Conservation (phyloP, 345 rosid species). For the Populus tremula region DNA sequence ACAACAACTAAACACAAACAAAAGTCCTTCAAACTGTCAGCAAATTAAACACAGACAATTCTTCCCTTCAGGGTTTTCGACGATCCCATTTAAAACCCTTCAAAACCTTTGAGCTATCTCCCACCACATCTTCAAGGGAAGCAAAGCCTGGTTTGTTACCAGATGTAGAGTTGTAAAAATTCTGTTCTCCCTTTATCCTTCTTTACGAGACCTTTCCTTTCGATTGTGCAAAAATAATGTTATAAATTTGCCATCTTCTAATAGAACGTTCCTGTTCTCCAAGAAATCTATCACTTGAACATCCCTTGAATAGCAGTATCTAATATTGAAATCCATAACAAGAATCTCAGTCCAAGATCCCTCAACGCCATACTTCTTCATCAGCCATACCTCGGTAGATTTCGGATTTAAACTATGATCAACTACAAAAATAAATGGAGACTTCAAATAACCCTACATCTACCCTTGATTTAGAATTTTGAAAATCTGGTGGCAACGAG, state of each 20-base stretch:
- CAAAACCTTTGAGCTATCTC: background rate
- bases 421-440: background rate
- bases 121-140: background rate
- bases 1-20: too few relatives aligned
- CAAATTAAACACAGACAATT: too few relatives aligned
- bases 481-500: background rate
- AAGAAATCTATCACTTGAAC: background rate
- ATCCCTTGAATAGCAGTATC: background rate
- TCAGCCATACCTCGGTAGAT: background rate
- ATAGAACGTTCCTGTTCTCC: background rate
- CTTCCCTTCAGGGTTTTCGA: background rate
- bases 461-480: background rate
- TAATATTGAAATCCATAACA: background rate
- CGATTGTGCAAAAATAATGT: too few relatives aligned
- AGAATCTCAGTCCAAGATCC: background rate
- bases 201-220: too few relatives aligned
- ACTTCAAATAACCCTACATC: background rate
- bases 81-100: background rate
- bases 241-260: too few relatives aligned
- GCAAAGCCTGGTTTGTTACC: background rate
- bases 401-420: background rate
- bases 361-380: background rate
- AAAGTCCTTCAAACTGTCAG: too few relatives aligned
- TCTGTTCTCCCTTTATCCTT: too few relatives aligned
- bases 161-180: too few relatives aligned